phyloP scores from a whole-genome alignment of 768 basidiomycete genomes.

The Kwoniella newhampshirensis region DNA sequence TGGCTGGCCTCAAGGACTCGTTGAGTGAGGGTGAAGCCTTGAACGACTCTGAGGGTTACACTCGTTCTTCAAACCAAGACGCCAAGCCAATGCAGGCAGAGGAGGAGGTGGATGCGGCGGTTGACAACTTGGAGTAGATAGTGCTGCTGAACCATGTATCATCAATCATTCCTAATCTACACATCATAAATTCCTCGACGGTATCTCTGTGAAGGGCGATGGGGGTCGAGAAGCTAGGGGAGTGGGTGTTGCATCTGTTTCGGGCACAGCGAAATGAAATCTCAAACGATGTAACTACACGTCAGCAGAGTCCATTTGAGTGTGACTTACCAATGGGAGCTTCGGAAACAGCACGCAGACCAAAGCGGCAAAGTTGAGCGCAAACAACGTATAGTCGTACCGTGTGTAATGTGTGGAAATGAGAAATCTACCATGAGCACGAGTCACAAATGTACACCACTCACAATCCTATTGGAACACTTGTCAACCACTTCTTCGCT shows the following conservation, averaged over 20 bases:
- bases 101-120: conserved; percentile 36
- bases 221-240: conserved; percentile 17
- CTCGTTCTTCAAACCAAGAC: conserved; percentile 46
- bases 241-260: conserved; percentile 16
- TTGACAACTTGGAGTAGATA: conserved; percentile 24
- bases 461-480: conserved; percentile 83
- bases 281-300: conserved; percentile 19
- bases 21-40: conserved; percentile 48
- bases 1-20: conserved; percentile 47
- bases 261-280: conserved; percentile 23
- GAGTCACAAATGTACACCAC: conserved; percentile 41
- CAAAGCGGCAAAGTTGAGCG: conserved; percentile 79
- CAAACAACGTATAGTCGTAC: conserved; percentile 91
- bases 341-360: conserved; percentile 84
- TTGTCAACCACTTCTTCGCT: conserved; percentile 93
- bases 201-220: conserved; percentile 14
- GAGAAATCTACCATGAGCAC: conserved; percentile 68
- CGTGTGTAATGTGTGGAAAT: conserved; percentile 97
- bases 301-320: neutral
- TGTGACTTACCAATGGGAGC: conserved; percentile 74
- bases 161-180: neutral
- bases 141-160: too few relatives aligned
- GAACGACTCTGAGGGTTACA: conserved; percentile 49
- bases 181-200: conserved; percentile 6
- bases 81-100: conserved; percentile 33